phyloP scores from a whole-genome alignment of 1,284 basidiomycete genomes.

The Mycena sp. region DNA sequence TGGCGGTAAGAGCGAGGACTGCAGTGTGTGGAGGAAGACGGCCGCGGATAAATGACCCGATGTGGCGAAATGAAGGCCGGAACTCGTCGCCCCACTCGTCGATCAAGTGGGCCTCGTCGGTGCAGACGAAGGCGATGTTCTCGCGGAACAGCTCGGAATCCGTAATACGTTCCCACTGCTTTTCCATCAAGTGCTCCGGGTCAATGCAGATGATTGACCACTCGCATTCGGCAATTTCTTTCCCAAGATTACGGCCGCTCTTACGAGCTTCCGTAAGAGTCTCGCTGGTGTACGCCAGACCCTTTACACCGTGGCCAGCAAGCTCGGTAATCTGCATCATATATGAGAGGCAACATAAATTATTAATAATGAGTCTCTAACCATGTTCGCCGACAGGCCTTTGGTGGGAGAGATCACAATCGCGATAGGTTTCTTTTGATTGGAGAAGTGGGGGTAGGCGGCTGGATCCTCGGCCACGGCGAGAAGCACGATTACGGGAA shows the following conservation, averaged over 20 bases:
- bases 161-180: too few relatives aligned
- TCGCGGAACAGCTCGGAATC: too few relatives aligned
- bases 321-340: not conserved
- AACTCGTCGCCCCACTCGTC: too few relatives aligned
- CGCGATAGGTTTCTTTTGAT: not conserved
- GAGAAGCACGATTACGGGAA: not conserved
- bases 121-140: too few relatives aligned
- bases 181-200: too few relatives aligned
- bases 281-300: not conserved
- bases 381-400: not conserved
- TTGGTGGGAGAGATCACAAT: too few relatives aligned
- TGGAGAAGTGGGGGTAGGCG: not conserved
- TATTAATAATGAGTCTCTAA: not conserved
- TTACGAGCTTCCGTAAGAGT: not conserved
- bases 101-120: too few relatives aligned
- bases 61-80: slow-evolving; percentile 10
- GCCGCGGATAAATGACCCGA: slow-evolving; percentile 26
- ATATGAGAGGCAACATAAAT: not conserved
- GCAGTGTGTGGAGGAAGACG: slow-evolving; percentile 15
- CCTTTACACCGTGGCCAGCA: not conserved
- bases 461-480: not conserved
- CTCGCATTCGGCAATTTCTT: too few relatives aligned
- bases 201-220: too few relatives aligned
- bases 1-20: slow-evolving; percentile 23
- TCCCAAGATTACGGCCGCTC: too few relatives aligned